Conservation (phyloP, 2,329 filamentous ascomycete species). For the Moelleriella libera region DNA sequence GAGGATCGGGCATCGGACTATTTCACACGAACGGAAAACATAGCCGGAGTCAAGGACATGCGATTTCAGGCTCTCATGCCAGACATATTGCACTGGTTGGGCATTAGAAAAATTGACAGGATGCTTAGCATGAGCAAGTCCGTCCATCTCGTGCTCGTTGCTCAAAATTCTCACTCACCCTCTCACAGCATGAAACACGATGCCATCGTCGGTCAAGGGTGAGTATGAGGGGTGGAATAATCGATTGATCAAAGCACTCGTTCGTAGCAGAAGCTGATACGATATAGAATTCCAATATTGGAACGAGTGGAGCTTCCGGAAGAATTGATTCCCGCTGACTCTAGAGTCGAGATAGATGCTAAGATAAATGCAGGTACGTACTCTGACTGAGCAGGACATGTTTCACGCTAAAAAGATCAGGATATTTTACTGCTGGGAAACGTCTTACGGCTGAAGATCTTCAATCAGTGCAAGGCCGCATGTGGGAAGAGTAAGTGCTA, state of each 20-base stretch:
- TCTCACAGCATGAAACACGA: conserved; percentile 72
- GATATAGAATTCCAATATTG: conserved; percentile 59
- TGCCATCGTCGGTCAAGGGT: conserved; percentile 73
- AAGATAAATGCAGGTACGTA: conserved; percentile 84
- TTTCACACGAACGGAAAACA: conserved; percentile 95
- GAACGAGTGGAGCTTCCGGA: conserved; percentile 88
- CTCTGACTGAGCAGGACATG: neutral
- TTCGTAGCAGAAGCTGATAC: neutral
- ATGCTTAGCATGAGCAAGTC: conserved; percentile 98
- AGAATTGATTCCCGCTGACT: conserved; percentile 86
- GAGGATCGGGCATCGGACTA: conserved; percentile 78
- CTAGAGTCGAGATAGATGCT: conserved; percentile 94
- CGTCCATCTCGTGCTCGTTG: conserved; percentile 17
- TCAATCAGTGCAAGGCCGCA: conserved; percentile 70
- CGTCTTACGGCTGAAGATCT: conserved; percentile 80
- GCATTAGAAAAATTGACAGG: conserved; percentile 94
- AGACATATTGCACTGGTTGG: conserved; percentile 93
- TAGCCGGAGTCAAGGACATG: conserved; percentile 94
- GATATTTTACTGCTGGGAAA: conserved; percentile 76
- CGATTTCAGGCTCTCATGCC: conserved; percentile 97
- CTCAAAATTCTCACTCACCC: neutral
- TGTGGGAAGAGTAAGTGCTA: conserved; percentile 63
- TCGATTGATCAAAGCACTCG: neutral
- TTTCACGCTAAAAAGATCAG: conserved; percentile 17
- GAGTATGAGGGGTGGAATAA: neutral